Conservation (phyloP, 768 basidiomycete species). For the Tephrocybe sp. region DNA sequence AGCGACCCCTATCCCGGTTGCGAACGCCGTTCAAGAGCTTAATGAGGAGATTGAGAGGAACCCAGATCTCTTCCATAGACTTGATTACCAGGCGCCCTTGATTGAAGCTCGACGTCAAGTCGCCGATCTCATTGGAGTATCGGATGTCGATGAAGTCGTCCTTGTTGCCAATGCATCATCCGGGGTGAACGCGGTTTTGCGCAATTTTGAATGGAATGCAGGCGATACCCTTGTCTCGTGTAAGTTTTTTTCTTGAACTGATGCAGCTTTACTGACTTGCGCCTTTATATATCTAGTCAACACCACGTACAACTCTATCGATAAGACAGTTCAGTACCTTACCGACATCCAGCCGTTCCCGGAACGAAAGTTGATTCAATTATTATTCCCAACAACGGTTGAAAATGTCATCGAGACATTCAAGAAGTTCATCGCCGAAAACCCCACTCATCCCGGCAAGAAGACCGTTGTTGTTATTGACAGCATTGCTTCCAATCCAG, state of each 20-base stretch:
- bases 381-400: conserved; percentile 59
- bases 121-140: conserved; percentile 46
- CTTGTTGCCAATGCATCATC: conserved; percentile 54
- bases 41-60: conserved; percentile 38
- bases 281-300: conserved; percentile 9
- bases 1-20: background rate
- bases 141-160: conserved; percentile 44
- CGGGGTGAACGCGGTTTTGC: conserved; percentile 59
- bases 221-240: conserved; percentile 62
- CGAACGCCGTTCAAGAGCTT: background rate
- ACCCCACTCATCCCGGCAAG: too few relatives aligned
- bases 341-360: conserved; percentile 57
- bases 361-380: conserved; percentile 28
- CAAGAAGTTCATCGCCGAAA: conserved; percentile 24
- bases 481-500: conserved; percentile 59
- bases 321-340: conserved; percentile 50
- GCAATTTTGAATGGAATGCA: conserved; percentile 58
- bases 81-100: conserved; percentile 28
- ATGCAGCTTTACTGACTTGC: background rate
- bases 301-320: conserved; percentile 48
- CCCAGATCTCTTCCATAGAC: conserved; percentile 47
- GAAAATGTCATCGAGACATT: conserved; percentile 31
- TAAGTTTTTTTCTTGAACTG: conserved; percentile 22
- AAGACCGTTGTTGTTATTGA: conserved; percentile 60
- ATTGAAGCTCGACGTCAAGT: conserved; percentile 39